A percentile compares a stretch with the other conserved stretches of the same genome.
phyloP scores from a whole-genome alignment of 2,329 filamentous ascomycete species.

The Verticillium dahliae region DNA sequence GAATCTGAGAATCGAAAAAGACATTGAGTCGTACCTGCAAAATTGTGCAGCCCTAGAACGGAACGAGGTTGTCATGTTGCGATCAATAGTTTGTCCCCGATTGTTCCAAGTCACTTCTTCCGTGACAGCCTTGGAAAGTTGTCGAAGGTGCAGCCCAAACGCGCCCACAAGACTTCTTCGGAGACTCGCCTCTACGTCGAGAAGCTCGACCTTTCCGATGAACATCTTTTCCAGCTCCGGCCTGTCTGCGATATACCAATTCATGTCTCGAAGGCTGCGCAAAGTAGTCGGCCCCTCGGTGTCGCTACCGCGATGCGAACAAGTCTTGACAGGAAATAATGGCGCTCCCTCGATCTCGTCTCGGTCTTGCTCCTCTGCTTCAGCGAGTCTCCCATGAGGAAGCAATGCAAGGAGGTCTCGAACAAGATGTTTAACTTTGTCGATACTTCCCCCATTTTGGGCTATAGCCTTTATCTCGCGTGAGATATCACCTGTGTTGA shows the following conservation, averaged over 20 bases:
- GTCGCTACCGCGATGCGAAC: background rate
- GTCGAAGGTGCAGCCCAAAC: background rate
- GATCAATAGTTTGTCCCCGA: background rate
- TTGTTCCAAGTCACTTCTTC: background rate
- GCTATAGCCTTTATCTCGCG: background rate
- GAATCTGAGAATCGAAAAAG: background rate
- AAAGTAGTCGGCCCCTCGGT: background rate
- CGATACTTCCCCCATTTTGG: background rate
- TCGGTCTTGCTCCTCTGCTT: background rate
- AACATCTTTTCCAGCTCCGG: background rate
- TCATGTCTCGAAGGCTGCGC: background rate
- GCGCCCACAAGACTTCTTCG: background rate
- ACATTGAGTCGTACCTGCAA: background rate
- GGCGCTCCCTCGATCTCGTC: background rate
- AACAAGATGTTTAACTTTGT: background rate
- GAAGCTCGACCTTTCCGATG: background rate
- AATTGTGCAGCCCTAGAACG: background rate
- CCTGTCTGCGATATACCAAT: background rate
- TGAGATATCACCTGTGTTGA: background rate
- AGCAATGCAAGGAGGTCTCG: background rate
- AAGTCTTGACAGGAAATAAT: background rate
- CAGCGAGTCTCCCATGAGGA: background rate
- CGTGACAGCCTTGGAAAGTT: background rate
- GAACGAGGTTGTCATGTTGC: background rate
- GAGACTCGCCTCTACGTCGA: background rate